Conservation (phyloP, 805 yeast species). For the Starmerella scarabaei region DNA sequence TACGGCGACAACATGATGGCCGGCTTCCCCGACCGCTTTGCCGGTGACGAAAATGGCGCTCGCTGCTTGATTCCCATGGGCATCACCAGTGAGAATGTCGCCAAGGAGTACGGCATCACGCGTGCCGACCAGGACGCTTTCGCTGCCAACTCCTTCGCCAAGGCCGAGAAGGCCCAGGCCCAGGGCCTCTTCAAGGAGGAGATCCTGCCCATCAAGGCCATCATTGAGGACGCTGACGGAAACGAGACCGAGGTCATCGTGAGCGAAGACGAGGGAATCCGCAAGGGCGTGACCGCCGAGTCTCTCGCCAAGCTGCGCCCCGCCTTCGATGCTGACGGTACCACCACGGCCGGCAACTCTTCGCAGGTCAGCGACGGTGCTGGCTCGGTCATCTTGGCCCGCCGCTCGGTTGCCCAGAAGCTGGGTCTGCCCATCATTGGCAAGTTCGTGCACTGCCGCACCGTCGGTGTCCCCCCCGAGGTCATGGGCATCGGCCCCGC, state of each 20-base stretch:
- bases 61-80: slow-evolving; percentile 94
- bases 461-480: slow-evolving; percentile 93
- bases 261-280: slow-evolving; percentile 77
- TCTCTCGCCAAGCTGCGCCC: slow-evolving; percentile 67
- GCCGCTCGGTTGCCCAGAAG: slow-evolving; percentile 71
- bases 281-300: slow-evolving; percentile 70
- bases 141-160: slow-evolving; percentile 74
- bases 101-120: slow-evolving; percentile 46
- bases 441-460: slow-evolving; percentile 63
- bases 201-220: slow-evolving; percentile 66
- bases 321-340: slow-evolving; percentile 72
- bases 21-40: slow-evolving; percentile 36
- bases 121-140: slow-evolving; percentile 73
- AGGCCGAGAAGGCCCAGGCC: slow-evolving; percentile 65
- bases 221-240: slow-evolving; percentile 43
- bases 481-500: slow-evolving; percentile 98
- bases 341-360: slow-evolving; percentile 92
- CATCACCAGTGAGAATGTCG: slow-evolving; percentile 84
- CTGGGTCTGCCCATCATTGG: slow-evolving; percentile 61
- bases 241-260: slow-evolving; percentile 42
- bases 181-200: slow-evolving; percentile 74
- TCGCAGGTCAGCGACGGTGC: slow-evolving; percentile 96
- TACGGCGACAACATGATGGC: slow-evolving; percentile 73
- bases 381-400: slow-evolving; percentile 72
- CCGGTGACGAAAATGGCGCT: slow-evolving; percentile 37